Percentiles rank a stretch among this genome's conserved stretches.
Evolutionary conservation across 345 rosid species (phyloP).

Genomic region (Reutealis trisperma): DNA sequence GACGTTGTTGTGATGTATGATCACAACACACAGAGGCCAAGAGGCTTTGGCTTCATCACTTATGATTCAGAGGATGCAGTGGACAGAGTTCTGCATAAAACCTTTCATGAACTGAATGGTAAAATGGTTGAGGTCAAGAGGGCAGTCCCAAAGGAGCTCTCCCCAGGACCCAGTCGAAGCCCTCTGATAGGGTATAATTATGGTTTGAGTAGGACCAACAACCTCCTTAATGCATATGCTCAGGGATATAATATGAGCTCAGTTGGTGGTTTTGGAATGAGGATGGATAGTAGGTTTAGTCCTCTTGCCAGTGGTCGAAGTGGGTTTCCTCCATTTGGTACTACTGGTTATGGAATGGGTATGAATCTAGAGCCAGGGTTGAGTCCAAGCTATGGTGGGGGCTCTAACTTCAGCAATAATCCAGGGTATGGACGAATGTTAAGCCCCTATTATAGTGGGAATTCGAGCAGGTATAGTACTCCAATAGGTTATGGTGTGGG

Average conservation of each 20-base stretch:
- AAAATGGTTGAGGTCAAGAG: constrained; percentile 99
- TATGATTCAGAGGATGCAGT: constrained; percentile 92
- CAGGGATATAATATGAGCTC: constrained; percentile 63
- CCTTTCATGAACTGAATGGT: constrained; percentile 94
- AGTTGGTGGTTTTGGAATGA: constrained; percentile 57
- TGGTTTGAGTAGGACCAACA: constrained; percentile 60
- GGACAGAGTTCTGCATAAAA: constrained; percentile 79
- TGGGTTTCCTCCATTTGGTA: constrained; percentile 55
- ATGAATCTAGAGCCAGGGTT: constrained; percentile 70
- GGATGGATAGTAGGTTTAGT: constrained; percentile 75
- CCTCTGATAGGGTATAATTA: constrained; percentile 62
- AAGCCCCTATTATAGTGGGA: constrained; percentile 55
- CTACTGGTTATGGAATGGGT: constrained; percentile 64
- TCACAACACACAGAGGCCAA: constrained; percentile 95
- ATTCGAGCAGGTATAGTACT: constrained; percentile 64
- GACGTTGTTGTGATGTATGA: constrained; percentile 99
- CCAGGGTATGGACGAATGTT: constrained; percentile 65
- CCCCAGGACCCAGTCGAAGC: constrained; percentile 68
- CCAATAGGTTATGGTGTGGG: constrained; percentile 63
- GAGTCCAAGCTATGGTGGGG: constrained; percentile 63
- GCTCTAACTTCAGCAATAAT: constrained; percentile 54
- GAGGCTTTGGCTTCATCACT: constrained; percentile 99
- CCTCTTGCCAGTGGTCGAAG: constrained; percentile 67
- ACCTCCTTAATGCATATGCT: constrained; percentile 66
- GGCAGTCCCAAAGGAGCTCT: constrained; percentile 91